Base-by-base conservation (phyloP, 768 basidiomycete genomes). In the Auricularia sp. region DNA sequence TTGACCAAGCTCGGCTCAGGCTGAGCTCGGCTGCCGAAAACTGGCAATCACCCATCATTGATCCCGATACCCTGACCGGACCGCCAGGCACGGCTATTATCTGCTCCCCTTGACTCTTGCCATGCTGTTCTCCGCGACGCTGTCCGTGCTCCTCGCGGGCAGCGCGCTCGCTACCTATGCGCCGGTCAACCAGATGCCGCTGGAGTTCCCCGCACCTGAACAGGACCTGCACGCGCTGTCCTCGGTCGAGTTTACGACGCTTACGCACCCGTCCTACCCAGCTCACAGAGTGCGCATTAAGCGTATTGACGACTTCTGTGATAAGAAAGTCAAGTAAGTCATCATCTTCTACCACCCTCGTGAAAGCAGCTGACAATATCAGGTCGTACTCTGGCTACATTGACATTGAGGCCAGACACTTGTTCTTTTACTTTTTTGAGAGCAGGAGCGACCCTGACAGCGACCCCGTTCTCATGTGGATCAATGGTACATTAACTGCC, bases 381-480 rank as follows among this genome's bases (percentile, higher is more conserved):
- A 59, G 56, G 56, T 42, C 68, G 45, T 67, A 65, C 65, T 65
- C 68, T 18, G 68, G 68, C 6, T 69, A 68, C 44, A 64, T 69
- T 47, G 68, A 69, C 61, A 63, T 68, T 34, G 63, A 63, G 24
- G 59, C 51, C 16, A 29, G 47, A n/a, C 65, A 68, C 47, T 39
- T 66, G 56, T 69, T 69, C 62, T 69, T 69, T 51, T 68, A 67
- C 62, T 74, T 75, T 64, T 73, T 72, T 62, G 74, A 73, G 68
- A 63, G 70, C 35, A 54, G 73, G 35, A 63, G 67, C 39, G 64
- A 69, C n/a, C 74, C 71, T 7, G 67, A 69, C n/a, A 65, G 65
- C n/a, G 74, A 72, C 16, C 68, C 69, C 21, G 47, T 75, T 21
- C 67, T 74, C 42, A 66, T 73, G 34, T 73, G 73, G 71, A 67